Conservation (phyloP, 192 early-diverging fungal species). For the Mortierella alpina region DNA sequence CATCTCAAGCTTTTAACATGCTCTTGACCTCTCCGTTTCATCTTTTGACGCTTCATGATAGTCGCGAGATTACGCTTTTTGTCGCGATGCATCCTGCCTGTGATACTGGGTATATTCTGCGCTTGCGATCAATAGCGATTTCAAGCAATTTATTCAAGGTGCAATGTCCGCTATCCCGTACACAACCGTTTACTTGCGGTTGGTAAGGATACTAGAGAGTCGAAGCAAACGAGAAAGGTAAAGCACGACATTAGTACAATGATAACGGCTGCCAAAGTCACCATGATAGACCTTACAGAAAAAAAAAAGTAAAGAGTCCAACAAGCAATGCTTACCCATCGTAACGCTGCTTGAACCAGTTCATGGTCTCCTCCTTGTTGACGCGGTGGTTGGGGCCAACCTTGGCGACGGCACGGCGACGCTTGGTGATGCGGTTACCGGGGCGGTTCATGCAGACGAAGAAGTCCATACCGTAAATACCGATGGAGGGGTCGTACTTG, state of each 20-base stretch:
- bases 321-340: constrained; percentile 48
- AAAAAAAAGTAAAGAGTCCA: background rate
- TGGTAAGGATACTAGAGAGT: constrained; percentile 22
- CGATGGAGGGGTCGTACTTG: constrained; percentile 99
- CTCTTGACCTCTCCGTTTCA: too few species aligned
- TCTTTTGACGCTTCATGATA: too few species aligned
- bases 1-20: too few species aligned
- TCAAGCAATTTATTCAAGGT: constrained; percentile 46
- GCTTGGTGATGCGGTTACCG: constrained; percentile 94
- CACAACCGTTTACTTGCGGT: constrained; percentile 28
- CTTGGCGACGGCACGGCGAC: constrained; percentile 86
- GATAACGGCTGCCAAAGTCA: background rate
- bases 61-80: too few species aligned
- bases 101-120: background rate
- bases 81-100: too few species aligned
- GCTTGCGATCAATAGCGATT: constrained; percentile 6
- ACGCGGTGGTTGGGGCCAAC: constrained; percentile 93
- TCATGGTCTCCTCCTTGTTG: constrained; percentile 93
- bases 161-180: constrained; percentile 36
- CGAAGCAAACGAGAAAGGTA: background rate
- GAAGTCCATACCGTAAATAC: constrained; percentile 93
- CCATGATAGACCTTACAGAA: background rate
- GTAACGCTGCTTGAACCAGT: constrained; percentile 95
- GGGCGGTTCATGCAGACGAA: constrained; percentile 99
- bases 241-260: background rate